These are phyloP conservation scores for Grammothele lineata DNA, from an alignment of 768 basidiomycete species.

Conservation along the genomic window DNA sequence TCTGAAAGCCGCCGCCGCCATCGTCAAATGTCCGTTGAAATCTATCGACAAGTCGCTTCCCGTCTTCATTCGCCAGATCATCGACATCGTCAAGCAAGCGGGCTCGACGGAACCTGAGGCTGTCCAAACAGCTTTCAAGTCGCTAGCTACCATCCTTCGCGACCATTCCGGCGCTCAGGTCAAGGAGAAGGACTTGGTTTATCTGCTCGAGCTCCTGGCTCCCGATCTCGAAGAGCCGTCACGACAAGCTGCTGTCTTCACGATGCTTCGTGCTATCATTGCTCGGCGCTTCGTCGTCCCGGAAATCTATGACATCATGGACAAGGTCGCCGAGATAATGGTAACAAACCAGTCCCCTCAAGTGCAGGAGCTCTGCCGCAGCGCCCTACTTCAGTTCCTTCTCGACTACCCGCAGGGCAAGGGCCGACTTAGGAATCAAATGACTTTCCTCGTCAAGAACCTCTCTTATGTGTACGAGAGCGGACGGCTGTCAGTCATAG, in stretches of 20 bases:
- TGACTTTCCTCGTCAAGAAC: conserved; percentile 91
- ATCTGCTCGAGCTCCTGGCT: conserved; percentile 77
- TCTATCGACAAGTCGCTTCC: conserved; percentile 72
- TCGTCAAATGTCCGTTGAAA: conserved; percentile 81
- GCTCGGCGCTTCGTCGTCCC: conserved; percentile 89
- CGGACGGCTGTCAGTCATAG: conserved; percentile 91
- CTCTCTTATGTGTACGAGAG: conserved; percentile 87
- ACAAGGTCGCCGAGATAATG: conserved; percentile 84
- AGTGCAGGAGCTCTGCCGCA: conserved; percentile 89
- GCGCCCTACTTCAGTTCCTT: conserved; percentile 87
- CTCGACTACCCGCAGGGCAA: conserved; percentile 97
- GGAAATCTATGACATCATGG: conserved; percentile 97
- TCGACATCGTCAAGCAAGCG: conserved; percentile 74
- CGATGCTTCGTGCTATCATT: conserved; percentile 86
- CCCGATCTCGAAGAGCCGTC: conserved; percentile 90
- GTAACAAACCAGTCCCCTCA: conserved; percentile 89
- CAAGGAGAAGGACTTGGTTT: conserved; percentile 85
- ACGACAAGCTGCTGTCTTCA: conserved; percentile 82
- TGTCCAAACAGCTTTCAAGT: conserved; percentile 83
- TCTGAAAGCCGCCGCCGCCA: conserved; percentile 74
- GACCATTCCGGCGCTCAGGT: conserved; percentile 77
- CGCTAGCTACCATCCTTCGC: conserved; percentile 85
- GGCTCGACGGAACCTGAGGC: conserved; percentile 90
- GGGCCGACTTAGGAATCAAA: conserved; percentile 80
- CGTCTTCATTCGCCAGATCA: conserved; percentile 77